Evolutionary conservation across 495 filamentous ascomycete species (phyloP), one percentile per base, ranked within the genome.

Genomic region (Rusavskia elegans): DNA sequence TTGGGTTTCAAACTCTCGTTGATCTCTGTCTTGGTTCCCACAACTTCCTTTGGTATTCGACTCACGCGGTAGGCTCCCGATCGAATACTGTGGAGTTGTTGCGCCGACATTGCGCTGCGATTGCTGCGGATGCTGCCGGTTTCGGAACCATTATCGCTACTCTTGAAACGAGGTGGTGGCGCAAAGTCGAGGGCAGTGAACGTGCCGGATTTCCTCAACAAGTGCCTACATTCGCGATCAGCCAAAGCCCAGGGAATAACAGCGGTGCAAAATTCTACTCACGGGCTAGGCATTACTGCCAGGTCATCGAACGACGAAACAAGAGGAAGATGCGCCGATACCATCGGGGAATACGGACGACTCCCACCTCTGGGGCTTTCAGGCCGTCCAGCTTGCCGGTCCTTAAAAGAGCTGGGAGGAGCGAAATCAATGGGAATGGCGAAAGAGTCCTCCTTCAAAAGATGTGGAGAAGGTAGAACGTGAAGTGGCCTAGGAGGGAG

Each of bases 181-280:
- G 89, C 89, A 65, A 98, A 98, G 68, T 97, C 93, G 29, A 98
- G 77, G 11, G 71, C 82, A 2, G 89, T 95, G 63, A 86, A 98
- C 5, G 88, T 86, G 57, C 82, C 78, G 3, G 89, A 95, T 63
- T 92, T 95, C 57, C 87, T 82, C 49, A 98, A 78, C 45, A 81
- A 66, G 67, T 96, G 85, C 19, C 87, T 92, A 55, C 14, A 48
- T 10, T 39, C 19, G 13, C 17, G 14, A 53, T 72, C 58, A 75
- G 68, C 52, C 51, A 41, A 19, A 38, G 2, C 17, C 16, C 13
- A 45, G 49, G 54, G 38, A 48, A 32, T 25, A 45, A 29, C 14
- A 37, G n/a, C 19, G 50, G n/a, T 38, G 7, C 51, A 50, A 40
- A 45, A 41, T 49, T 30, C 53, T 56, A 86, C 86, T 84, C 81